A percentile compares a stretch with the other conserved stretches of the same genome.
phyloP scores from a whole-genome alignment of 495 filamentous ascomycete species.

The Coniosporium apollinis region DNA sequence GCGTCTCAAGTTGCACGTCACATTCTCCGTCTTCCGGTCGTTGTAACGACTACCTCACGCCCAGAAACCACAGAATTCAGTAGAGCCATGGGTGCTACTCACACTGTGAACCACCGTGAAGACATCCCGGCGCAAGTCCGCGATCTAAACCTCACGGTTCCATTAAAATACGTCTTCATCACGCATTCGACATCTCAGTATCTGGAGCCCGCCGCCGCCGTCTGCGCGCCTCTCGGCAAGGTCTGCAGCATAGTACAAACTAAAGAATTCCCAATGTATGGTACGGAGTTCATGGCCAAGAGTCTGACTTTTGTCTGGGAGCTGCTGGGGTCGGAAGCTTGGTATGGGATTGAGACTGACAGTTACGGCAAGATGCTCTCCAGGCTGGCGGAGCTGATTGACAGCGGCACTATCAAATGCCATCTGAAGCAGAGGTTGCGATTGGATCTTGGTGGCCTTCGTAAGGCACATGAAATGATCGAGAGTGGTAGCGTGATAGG shows the following conservation, averaged over 20 bases:
- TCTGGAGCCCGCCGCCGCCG: conserved; percentile 10
- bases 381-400: conserved; percentile 7
- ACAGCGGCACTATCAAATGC: conserved; percentile 11
- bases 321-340: conserved; percentile 18
- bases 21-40: conserved; percentile 16
- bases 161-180: conserved; percentile 23
- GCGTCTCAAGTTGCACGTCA: conserved; percentile 13
- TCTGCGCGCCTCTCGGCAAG: conserved; percentile 22
- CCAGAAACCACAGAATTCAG: conserved; percentile 15
- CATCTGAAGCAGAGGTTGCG: conserved; percentile 10
- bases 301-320: conserved; percentile 22
- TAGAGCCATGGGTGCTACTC: conserved; percentile 21
- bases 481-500: conserved; percentile 10
- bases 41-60: conserved; percentile 21
- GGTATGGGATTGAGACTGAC: conserved; percentile 9
- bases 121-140: conserved; percentile 17
- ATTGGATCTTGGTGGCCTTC: conserved; percentile 8
- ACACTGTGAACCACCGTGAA: conserved; percentile 22
- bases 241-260: conserved; percentile 23
- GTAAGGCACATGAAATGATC: conserved; percentile 10
- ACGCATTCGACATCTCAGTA: conserved; percentile 15
- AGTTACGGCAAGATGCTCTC: conserved; percentile 10
- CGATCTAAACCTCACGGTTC: conserved; percentile 14
- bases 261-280: conserved; percentile 19
- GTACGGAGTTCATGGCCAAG: conserved; percentile 25